These are phyloP conservation scores for Amanita exitialis DNA, from an alignment of 768 basidiomycete genomes.

Conservation along the genomic window DNA sequence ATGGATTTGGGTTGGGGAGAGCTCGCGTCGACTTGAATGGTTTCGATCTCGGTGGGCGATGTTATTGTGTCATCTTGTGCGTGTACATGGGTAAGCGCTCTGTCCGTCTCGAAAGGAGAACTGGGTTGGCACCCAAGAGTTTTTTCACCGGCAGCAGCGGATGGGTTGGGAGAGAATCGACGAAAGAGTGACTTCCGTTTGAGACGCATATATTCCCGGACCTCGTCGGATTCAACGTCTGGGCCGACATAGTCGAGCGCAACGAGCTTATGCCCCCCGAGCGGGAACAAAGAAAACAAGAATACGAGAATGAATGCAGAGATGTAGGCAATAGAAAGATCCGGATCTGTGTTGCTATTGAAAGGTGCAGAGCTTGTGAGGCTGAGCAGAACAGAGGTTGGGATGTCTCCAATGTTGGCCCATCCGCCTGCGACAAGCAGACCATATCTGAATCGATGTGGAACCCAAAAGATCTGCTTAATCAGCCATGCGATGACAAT, in stretches of 20 bases:
- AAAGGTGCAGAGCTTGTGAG: slow-evolving; percentile 56
- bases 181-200: slow-evolving; percentile 19
- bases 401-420: slow-evolving; percentile 63
- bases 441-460: slow-evolving; percentile 66
- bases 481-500: slow-evolving; percentile 42
- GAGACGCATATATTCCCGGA: slow-evolving; percentile 16
- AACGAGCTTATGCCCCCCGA: slow-evolving; percentile 45
- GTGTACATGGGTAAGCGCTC: background rate
- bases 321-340: slow-evolving; percentile 57
- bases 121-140: background rate
- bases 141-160: background rate
- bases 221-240: too few species aligned
- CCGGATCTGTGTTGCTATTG: slow-evolving; percentile 43
- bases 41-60: background rate
- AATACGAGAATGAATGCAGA: slow-evolving; percentile 53
- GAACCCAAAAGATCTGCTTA: slow-evolving; percentile 64
- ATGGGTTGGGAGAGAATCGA: background rate
- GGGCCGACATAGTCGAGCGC: slow-evolving; percentile 46
- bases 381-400: slow-evolving; percentile 56
- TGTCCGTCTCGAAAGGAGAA: background rate
- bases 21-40: background rate
- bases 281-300: slow-evolving; percentile 51
- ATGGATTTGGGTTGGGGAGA: background rate
- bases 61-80: background rate
- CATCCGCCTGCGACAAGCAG: slow-evolving; percentile 61